Percentiles rank a stretch among this genome's conserved stretches.
These are phyloP conservation scores for Dendrostoma leiphaemia DNA, from an alignment of 2,329 filamentous ascomycete species.

Conservation along the genomic window DNA sequence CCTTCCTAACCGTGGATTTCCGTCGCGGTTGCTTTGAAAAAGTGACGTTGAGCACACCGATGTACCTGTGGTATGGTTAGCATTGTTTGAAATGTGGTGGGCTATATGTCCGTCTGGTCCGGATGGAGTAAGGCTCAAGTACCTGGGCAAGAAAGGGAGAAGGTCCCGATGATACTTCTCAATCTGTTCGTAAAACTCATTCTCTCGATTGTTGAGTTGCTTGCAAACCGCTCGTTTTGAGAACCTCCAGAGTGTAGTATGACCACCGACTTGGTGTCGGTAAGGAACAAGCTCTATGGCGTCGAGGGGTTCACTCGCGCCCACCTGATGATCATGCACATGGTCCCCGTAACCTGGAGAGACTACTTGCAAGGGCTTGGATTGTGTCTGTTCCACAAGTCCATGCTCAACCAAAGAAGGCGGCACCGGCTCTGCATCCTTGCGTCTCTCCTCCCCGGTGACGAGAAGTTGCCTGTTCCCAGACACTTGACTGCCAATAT, in stretches of 20 bases:
- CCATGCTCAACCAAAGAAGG: constrained; percentile 24
- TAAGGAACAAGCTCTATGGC: constrained; percentile 97
- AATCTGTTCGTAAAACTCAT: constrained; percentile 97
- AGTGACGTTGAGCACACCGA: constrained; percentile 93
- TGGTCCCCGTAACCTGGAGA: constrained; percentile 46
- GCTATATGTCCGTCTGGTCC: not conserved
- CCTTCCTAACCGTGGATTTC: constrained; percentile 53
- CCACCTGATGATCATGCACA: constrained; percentile 51
- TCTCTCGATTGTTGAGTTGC: constrained; percentile 95
- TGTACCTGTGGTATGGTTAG: constrained; percentile 64
- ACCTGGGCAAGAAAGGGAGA: constrained; percentile 87
- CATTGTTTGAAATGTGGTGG: not conserved
- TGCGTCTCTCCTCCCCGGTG: constrained; percentile 6
- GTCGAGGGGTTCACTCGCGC: constrained; percentile 65
- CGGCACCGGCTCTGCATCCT: not conserved
- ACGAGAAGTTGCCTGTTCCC: constrained; percentile 6
- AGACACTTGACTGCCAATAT: not conserved
- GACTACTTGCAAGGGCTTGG: constrained; percentile 35
- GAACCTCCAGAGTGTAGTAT: constrained; percentile 95
- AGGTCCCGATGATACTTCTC: constrained; percentile 88
- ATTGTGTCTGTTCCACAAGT: constrained; percentile 29
- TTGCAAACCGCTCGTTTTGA: constrained; percentile 95
- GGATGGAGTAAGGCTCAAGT: constrained; percentile 28
- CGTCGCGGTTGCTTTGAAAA: constrained; percentile 81
- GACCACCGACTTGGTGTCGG: constrained; percentile 94